phyloP scores from a whole-genome alignment of 345 rosid species.

The Moringa oleifera region DNA sequence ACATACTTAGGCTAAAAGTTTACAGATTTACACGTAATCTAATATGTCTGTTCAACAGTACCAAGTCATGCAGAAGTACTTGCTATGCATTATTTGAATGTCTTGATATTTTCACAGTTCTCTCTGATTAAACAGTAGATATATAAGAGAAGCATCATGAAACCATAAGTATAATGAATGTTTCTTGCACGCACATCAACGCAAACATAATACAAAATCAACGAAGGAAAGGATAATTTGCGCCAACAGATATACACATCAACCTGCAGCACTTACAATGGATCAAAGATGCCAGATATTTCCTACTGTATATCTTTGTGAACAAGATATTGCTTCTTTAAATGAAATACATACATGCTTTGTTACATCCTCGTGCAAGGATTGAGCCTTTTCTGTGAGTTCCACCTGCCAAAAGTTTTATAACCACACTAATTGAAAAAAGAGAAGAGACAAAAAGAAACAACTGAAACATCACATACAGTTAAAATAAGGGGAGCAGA shows the following conservation, averaged over 20 bases:
- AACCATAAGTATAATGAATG: too few species aligned
- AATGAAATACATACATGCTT: conserved; percentile 58
- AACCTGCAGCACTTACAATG: neutral
- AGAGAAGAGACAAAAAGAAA: neutral
- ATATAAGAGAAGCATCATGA: neutral
- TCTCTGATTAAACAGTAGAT: neutral
- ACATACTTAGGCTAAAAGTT: too few species aligned
- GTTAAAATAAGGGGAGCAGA: neutral
- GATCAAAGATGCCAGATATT: neutral
- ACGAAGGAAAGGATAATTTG: neutral
- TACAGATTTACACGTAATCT: neutral
- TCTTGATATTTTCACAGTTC: neutral
- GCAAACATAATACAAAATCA: neutral
- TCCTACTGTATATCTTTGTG: neutral
- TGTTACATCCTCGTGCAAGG: conserved; percentile 64
- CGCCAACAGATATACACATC: neutral
- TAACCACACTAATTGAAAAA: conserved; percentile 6
- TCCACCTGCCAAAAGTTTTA: conserved; percentile 47
- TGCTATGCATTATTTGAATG: neutral
- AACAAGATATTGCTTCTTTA: neutral
- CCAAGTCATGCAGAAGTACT: neutral
- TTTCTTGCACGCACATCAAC: neutral
- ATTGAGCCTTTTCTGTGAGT: conserved; percentile 54
- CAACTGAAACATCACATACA: neutral
- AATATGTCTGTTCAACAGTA: neutral